These are phyloP conservation scores for Coemansia sp. DNA, from an alignment of 192 early-diverging fungal species.

Conservation along the genomic window DNA sequence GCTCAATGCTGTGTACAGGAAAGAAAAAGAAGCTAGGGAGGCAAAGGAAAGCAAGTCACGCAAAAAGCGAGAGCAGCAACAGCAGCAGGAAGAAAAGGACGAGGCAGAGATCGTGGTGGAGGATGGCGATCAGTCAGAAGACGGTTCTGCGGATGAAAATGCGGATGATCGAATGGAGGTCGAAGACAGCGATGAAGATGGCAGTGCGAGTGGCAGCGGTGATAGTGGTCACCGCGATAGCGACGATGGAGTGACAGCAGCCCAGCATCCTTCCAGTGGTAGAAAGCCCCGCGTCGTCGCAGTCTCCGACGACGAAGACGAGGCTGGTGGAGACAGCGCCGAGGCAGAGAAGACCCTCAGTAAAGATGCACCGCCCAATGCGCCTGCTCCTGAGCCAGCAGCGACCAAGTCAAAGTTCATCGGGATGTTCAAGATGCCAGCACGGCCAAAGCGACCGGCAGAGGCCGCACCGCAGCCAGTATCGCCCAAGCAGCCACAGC, in stretches of 20 bases:
- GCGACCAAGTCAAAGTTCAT: slow-evolving; percentile 38
- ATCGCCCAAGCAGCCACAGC: background rate
- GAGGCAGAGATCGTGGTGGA: background rate
- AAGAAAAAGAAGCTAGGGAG: too few relatives aligned
- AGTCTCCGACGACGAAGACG: slow-evolving; percentile 33
- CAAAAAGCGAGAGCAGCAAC: background rate
- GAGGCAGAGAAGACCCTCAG: too few relatives aligned
- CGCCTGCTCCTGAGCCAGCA: background rate
- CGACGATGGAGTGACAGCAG: background rate
- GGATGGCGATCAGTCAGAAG: background rate
- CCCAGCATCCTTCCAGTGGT: background rate
- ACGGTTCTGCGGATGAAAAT: background rate
- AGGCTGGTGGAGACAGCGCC: background rate
- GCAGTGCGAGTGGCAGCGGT: background rate
- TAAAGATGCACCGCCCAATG: too few relatives aligned
- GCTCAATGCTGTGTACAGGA: too few relatives aligned
- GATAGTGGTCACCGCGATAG: background rate
- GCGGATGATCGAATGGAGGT: background rate
- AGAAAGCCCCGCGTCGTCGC: background rate
- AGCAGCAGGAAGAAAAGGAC: background rate
- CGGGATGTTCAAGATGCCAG: slow-evolving; percentile 51
- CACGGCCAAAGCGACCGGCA: slow-evolving; percentile 4
- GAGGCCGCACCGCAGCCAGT: background rate
- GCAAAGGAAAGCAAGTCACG: too few relatives aligned
- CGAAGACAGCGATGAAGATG: background rate